These are phyloP conservation scores for Hyphodiscus hymeniophilus DNA, from an alignment of 495 filamentous ascomycete species.

Conservation along the genomic window DNA sequence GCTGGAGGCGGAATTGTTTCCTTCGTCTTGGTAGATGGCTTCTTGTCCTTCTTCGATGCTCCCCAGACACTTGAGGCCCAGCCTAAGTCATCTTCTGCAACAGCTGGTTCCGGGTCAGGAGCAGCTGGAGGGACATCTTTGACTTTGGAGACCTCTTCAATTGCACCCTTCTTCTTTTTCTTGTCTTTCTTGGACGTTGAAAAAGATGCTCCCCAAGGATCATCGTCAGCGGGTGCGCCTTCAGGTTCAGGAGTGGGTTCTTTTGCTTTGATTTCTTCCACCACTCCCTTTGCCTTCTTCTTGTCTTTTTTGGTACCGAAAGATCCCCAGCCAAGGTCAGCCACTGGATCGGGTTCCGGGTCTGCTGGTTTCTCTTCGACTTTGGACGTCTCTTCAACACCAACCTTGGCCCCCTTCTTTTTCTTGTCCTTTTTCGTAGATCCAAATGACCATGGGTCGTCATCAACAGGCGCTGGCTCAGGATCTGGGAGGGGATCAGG, in stretches of 20 bases:
- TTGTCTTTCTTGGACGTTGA: conserved; percentile 26
- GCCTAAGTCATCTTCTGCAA: not conserved
- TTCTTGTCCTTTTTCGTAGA: conserved; percentile 19
- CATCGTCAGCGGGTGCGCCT: conserved; percentile 21
- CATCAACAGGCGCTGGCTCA: conserved; percentile 3
- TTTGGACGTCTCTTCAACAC: conserved; percentile 6
- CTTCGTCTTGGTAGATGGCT: conserved; percentile 11
- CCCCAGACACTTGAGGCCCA: conserved; percentile 7
- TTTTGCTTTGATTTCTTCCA: conserved; percentile 5
- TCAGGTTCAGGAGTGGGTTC: conserved; percentile 4
- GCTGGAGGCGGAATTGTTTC: not conserved
- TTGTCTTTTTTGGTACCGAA: conserved; percentile 30
- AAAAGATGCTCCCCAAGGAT: conserved; percentile 18
- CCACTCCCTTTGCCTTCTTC: conserved; percentile 24
- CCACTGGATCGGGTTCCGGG: conserved; percentile 3
- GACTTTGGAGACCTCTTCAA: conserved; percentile 18
- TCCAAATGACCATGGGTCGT: conserved; percentile 17
- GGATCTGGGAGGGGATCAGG: not conserved
- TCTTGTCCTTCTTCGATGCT: conserved; percentile 16
- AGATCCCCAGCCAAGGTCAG: conserved; percentile 25
- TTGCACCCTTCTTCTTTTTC: conserved; percentile 27
- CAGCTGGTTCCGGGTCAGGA: conserved; percentile 26
- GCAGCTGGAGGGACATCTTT: conserved; percentile 24
- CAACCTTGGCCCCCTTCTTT: conserved; percentile 11
- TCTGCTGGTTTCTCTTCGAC: conserved; percentile 2